A percentile compares a stretch with the other conserved stretches of the same genome.
phyloP scores from a whole-genome alignment of 1,139 yeast species.

The Kazachstania sp. region DNA sequence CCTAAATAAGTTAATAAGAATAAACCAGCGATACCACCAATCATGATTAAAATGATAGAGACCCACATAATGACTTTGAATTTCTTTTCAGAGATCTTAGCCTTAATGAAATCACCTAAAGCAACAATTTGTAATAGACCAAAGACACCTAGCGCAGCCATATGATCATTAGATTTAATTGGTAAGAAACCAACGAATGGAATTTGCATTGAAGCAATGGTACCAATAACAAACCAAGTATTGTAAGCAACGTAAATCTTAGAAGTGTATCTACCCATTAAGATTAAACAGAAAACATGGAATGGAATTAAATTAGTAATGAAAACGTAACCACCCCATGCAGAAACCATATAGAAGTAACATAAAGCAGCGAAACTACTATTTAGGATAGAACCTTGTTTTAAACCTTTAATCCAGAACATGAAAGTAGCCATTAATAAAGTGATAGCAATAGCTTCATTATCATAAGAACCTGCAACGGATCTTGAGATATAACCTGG shows the following conservation, averaged over 20 bases:
- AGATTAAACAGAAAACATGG: constrained; percentile 80
- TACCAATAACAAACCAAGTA: constrained; percentile 95
- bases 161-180: constrained; percentile 93
- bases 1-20: constrained; percentile 81
- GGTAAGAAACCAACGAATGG: constrained; percentile 98
- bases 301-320: constrained; percentile 95
- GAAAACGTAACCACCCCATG: constrained; percentile 99
- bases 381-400: constrained; percentile 80
- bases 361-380: constrained; percentile 78
- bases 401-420: constrained; percentile 91
- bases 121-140: constrained; percentile 90
- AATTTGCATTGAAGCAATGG: constrained; percentile 96
- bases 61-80: constrained; percentile 65
- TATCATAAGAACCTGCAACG: constrained; percentile 97
- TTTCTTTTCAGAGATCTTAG: constrained; percentile 65
- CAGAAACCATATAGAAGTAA: constrained; percentile 98
- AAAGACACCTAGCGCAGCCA: constrained; percentile 97
- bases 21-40: constrained; percentile 61
- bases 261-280: constrained; percentile 91
- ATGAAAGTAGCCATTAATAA: constrained; percentile 90
- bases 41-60: constrained; percentile 47
- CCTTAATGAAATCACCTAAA: constrained; percentile 71
- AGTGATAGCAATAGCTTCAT: constrained; percentile 97
- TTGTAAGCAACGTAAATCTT: constrained; percentile 84
- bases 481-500: constrained; percentile 98